Conservation (phyloP, 164 flowering plant species). For the grape (Vitis vinifera) region DNA sequence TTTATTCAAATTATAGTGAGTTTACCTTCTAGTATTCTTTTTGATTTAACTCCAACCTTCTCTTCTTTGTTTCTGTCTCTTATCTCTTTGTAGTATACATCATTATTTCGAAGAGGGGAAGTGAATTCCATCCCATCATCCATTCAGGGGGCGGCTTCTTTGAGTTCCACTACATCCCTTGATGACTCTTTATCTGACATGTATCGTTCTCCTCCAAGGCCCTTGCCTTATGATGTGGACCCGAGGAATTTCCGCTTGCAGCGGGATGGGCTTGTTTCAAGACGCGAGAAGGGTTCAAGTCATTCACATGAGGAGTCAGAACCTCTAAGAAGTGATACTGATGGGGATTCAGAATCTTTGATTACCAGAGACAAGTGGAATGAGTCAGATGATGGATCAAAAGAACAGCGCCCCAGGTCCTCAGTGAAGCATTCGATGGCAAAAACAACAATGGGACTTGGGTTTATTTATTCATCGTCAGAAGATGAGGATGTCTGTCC, state of each 20-base stretch:
- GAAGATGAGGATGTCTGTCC: slow-evolving; percentile 99
- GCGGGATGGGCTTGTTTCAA: slow-evolving; percentile 65
- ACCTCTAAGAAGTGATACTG: slow-evolving; percentile 57
- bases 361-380: slow-evolving; percentile 59
- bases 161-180: slow-evolving; percentile 51
- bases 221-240: slow-evolving; percentile 92
- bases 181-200: slow-evolving; percentile 67
- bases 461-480: slow-evolving; percentile 57
- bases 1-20: no score
- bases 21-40: background rate
- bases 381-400: slow-evolving; percentile 56
- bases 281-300: slow-evolving; percentile 88
- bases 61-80: background rate
- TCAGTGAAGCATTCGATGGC: slow-evolving; percentile 47
- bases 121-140: slow-evolving; percentile 64
- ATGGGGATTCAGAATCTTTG: slow-evolving; percentile 44
- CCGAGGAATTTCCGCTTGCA: slow-evolving; percentile 67
- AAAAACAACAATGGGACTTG: slow-evolving; percentile 40
- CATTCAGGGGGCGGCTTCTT: slow-evolving; percentile 56
- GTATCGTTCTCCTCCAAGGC: slow-evolving; percentile 89
- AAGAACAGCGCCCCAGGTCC: slow-evolving; percentile 47
- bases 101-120: slow-evolving; percentile 69
- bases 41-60: background rate
- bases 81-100: slow-evolving; percentile 51
- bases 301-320: slow-evolving; percentile 84